Percentiles rank a stretch among this genome's conserved stretches.
Conservation (phyloP, 83 land plant genomes). For the Isoetes engelmannii region DNA sequence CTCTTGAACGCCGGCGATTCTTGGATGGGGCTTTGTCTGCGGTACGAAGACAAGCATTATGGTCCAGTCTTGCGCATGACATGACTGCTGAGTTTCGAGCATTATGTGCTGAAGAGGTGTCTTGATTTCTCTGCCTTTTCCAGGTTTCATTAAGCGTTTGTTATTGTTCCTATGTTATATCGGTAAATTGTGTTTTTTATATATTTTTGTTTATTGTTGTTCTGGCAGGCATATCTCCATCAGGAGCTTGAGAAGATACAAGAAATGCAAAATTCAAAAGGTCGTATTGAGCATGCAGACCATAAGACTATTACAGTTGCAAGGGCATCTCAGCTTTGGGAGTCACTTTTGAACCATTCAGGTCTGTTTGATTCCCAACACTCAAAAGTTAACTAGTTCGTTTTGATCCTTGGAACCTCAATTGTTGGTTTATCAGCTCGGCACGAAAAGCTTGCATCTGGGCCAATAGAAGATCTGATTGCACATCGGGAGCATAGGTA, state of each 20-base stretch:
- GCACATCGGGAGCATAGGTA: constrained; percentile 99
- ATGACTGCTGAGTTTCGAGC: constrained; percentile 97
- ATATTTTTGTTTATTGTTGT: not conserved
- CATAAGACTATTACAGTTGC: constrained; percentile 63
- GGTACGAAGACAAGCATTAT: constrained; percentile 78
- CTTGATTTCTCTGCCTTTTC: not conserved
- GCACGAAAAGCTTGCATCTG: constrained; percentile 91
- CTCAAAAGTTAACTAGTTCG: not conserved
- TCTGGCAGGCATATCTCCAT: constrained; percentile 77
- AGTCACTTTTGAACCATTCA: constrained; percentile 65
- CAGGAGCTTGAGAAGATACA: constrained; percentile 93
- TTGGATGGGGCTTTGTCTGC: constrained; percentile 76
- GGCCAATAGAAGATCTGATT: constrained; percentile 94
- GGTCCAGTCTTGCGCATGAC: constrained; percentile 97
- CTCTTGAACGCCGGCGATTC: constrained; percentile 83
- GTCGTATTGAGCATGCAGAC: constrained; percentile 56
- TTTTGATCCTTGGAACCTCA: not conserved
- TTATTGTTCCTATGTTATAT: not conserved
- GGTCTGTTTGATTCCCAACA: constrained; percentile 31
- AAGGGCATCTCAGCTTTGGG: constrained; percentile 88
- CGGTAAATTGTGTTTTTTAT: constrained; percentile 1
- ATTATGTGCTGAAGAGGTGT: constrained; percentile 99
- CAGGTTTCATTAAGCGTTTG: not conserved
- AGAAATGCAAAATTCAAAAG: constrained; percentile 56
- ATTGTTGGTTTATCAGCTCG: constrained; percentile 43